Evolutionary conservation across 176 grass and related monocot genomes (phyloP).

Genomic region (Rhynchospora pubera): DNA sequence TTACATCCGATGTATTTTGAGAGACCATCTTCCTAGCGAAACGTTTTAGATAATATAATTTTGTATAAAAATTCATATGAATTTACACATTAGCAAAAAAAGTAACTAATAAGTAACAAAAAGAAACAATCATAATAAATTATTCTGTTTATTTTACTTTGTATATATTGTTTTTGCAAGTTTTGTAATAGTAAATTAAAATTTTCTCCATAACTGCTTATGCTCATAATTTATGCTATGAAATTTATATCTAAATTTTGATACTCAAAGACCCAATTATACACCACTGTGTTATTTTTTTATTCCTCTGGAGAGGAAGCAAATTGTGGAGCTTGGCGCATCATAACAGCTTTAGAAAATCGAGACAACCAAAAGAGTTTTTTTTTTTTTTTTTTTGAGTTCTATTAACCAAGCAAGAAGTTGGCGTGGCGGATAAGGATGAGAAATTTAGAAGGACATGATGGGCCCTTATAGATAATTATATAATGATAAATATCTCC

Average conservation of each 20-base stretch:
- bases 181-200: background rate
- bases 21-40: no score
- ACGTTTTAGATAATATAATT: no score
- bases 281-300: background rate
- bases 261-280: background rate
- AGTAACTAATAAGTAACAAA: no score
- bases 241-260: background rate
- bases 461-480: background rate
- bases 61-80: no score
- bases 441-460: background rate
- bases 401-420: background rate
- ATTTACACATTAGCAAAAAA: no score
- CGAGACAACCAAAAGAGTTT: no score
- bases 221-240: background rate
- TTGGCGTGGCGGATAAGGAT: conserved; percentile 15
- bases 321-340: background rate
- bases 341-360: background rate
- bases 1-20: no score
- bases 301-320: background rate
- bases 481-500: background rate
- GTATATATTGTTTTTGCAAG: background rate
- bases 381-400: no score
- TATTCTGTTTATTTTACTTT: background rate
- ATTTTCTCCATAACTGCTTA: no score
- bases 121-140: no score